Evolutionary conservation across 345 rosid species (phyloP).

Genomic region (Melaleuca alternifolia): DNA sequence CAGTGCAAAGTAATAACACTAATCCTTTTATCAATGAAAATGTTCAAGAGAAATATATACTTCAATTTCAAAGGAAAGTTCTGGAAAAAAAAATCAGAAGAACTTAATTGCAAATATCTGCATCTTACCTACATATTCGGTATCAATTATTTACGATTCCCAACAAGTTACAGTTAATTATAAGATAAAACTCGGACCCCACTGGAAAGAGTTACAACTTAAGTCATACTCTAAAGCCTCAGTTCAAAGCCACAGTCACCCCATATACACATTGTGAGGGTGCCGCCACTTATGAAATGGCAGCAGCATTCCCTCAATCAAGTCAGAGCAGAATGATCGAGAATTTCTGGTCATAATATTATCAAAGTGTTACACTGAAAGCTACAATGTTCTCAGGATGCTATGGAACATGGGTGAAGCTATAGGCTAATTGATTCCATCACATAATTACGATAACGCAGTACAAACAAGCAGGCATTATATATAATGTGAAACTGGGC

Average conservation of each 20-base stretch:
- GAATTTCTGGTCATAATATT: background rate
- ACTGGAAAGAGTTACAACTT: background rate
- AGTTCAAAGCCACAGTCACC: background rate
- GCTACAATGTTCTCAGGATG: background rate
- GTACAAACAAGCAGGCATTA: background rate
- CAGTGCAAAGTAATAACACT: background rate
- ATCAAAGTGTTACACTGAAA: background rate
- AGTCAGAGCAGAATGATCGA: background rate
- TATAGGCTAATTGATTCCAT: background rate
- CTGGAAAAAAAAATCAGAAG: background rate
- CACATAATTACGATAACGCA: background rate
- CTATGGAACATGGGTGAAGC: background rate
- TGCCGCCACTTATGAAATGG: background rate
- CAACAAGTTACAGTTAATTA: background rate
- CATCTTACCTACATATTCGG: background rate
- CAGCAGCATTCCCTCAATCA: background rate
- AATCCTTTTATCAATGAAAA: background rate
- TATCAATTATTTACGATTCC: background rate
- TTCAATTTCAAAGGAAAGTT: background rate
- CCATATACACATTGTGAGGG: background rate
- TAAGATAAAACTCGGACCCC: background rate
- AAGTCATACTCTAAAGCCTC: background rate
- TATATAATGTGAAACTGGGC: background rate
- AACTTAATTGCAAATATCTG: background rate
- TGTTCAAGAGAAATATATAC: background rate